Percentiles rank a stretch among this genome's conserved stretches.
These are phyloP conservation scores for Moesziomyces globuligerus DNA, from an alignment of 1,284 basidiomycete genomes.

Conservation along the genomic window DNA sequence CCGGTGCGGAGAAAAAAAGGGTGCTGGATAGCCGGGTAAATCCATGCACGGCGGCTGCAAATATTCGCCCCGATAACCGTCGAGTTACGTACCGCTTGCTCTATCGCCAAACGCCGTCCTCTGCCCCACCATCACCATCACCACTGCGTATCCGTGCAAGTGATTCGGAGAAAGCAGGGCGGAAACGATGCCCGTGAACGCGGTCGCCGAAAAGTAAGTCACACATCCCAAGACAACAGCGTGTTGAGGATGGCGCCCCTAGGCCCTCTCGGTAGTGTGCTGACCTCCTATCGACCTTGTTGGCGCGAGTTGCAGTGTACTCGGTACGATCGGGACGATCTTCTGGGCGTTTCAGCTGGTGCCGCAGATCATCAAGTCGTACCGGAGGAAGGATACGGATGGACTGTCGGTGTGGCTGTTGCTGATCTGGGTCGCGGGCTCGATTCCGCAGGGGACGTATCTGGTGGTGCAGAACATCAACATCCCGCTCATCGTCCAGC, in stretches of 20 bases:
- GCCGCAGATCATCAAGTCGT: conserved; percentile 78
- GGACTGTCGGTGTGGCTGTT: conserved; percentile 79
- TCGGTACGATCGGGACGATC: conserved; percentile 70
- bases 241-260: too few relatives aligned
- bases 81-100: too few relatives aligned
- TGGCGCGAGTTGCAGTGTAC: conserved; percentile 9
- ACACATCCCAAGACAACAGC: too few relatives aligned
- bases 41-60: too few relatives aligned
- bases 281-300: too few relatives aligned
- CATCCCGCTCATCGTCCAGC: conserved; percentile 77
- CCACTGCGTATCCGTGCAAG: too few relatives aligned
- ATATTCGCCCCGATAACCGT: too few relatives aligned
- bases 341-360: conserved; percentile 78
- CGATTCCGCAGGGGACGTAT: conserved; percentile 78
- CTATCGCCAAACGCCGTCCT: too few relatives aligned
- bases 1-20: too few relatives aligned
- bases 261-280: background rate
- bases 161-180: too few relatives aligned
- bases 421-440: conserved; percentile 77
- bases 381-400: conserved; percentile 76
- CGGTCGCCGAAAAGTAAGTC: conserved; percentile 40
- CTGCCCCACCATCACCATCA: background rate
- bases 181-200: conserved; percentile 30
- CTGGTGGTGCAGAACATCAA: conserved; percentile 76
- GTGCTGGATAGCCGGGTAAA: too few relatives aligned